Evolutionary conservation across 83 land plant genomes (phyloP).

Genomic region (Isoetes engelmannii): DNA sequence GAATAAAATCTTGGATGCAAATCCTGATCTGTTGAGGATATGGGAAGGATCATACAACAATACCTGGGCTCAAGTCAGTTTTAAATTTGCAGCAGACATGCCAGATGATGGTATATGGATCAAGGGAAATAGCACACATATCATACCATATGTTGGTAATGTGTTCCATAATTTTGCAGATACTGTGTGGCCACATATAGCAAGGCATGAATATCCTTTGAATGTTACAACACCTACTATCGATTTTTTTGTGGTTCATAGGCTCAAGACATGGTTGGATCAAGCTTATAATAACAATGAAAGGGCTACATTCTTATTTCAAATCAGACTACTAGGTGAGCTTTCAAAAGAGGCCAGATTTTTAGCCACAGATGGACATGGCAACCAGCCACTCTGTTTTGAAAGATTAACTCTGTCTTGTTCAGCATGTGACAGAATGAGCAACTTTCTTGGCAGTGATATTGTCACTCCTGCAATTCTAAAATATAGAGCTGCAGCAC

Average conservation of each 20-base stretch:
- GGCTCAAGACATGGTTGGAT: constrained; percentile 20
- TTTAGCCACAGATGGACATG: constrained; percentile 11
- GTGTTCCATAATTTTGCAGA: constrained; percentile 36
- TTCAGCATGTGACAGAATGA: constrained; percentile 18
- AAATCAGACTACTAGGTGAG: constrained; percentile 10
- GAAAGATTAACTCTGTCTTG: constrained; percentile 20
- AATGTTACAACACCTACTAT: neutral
- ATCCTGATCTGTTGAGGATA: constrained; percentile 2
- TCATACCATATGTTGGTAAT: constrained; percentile 26
- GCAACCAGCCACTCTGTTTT: constrained; percentile 14
- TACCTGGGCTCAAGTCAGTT: constrained; percentile 17
- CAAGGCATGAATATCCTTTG: neutral
- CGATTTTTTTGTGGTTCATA: constrained; percentile 14
- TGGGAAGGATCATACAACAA: constrained; percentile 21
- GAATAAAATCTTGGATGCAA: neutral
- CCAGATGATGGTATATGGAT: constrained; percentile 22
- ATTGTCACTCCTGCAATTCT: constrained; percentile 7
- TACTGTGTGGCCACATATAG: constrained; percentile 27
- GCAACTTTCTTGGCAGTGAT: constrained; percentile 1
- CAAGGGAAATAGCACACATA: constrained; percentile 23
- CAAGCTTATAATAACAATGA: constrained; percentile 29
- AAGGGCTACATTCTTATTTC: constrained; percentile 23
- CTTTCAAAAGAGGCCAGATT: constrained; percentile 15
- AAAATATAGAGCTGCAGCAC: constrained; percentile 16
- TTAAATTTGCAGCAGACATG: neutral